phyloP scores from a whole-genome alignment of 2,329 filamentous ascomycete genomes.

The Emericellopsis atlantica region DNA sequence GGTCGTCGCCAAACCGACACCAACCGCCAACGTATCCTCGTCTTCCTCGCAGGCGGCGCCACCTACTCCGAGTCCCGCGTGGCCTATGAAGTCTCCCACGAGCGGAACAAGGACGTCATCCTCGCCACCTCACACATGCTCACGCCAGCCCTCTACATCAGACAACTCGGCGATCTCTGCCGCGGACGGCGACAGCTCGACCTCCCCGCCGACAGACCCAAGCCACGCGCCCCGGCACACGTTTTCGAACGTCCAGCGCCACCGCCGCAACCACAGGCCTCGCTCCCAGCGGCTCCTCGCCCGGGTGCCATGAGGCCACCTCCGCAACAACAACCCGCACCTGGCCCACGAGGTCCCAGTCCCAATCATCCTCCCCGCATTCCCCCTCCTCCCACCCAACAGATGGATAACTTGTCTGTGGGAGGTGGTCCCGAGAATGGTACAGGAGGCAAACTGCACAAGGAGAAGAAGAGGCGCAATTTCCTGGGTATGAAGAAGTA shows the following conservation, averaged over 20 bases:
- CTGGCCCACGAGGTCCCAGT: slow-evolving; percentile 9
- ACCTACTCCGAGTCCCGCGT: slow-evolving; percentile 82
- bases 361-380: not conserved
- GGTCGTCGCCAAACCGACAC: slow-evolving; percentile 54
- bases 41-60: slow-evolving; percentile 91
- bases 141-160: slow-evolving; percentile 68
- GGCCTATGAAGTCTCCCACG: slow-evolving; percentile 75
- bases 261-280: slow-evolving; percentile 21
- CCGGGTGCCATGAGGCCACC: slow-evolving; percentile 3
- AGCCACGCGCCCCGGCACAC: slow-evolving; percentile 72
- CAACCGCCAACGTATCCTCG: slow-evolving; percentile 78
- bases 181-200: slow-evolving; percentile 63
- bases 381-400: slow-evolving; percentile 34
- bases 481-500: slow-evolving; percentile 49
- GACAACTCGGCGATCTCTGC: slow-evolving; percentile 70
- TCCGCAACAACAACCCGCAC: slow-evolving; percentile 6
- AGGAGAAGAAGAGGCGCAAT: slow-evolving; percentile 50
- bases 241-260: slow-evolving; percentile 63
- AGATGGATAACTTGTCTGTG: slow-evolving; percentile 43
- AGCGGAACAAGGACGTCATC: slow-evolving; percentile 69
- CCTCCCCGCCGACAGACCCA: slow-evolving; percentile 69
- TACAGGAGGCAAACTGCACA: slow-evolving; percentile 29
- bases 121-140: slow-evolving; percentile 88
- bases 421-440: slow-evolving; percentile 7
- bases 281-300: slow-evolving; percentile 9